These are phyloP conservation scores for Sclerotinia borealis DNA, from an alignment of 2,329 filamentous ascomycete species.

Conservation along the genomic window DNA sequence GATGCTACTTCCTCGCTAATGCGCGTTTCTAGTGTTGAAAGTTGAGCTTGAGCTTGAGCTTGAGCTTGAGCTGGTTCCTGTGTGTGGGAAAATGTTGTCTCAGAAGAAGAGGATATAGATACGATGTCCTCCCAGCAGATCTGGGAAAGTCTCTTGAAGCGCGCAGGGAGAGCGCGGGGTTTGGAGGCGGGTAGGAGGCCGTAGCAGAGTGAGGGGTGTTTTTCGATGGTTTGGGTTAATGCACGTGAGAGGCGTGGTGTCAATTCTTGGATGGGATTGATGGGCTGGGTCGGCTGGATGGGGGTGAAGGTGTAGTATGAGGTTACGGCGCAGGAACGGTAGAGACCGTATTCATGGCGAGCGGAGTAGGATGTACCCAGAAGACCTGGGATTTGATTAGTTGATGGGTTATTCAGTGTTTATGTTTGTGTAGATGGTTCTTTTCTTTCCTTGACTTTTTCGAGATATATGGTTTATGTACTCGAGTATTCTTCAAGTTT, in stretches of 20 bases:
- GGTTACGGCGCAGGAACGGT: background rate
- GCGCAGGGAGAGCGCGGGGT: background rate
- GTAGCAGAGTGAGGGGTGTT: background rate
- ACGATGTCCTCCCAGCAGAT: background rate
- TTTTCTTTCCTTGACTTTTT: background rate
- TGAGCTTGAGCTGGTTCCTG: too few species aligned
- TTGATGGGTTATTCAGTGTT: background rate
- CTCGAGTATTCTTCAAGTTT: too few species aligned
- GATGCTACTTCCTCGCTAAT: constrained; percentile 12
- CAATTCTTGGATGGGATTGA: background rate
- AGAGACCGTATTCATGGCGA: background rate
- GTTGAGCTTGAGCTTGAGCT: too few species aligned
- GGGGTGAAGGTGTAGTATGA: background rate
- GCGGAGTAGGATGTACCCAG: background rate
- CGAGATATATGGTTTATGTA: too few species aligned
- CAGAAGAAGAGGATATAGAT: background rate
- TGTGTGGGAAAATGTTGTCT: background rate
- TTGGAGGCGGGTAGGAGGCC: background rate
- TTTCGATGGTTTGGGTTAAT: background rate
- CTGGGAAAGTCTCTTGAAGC: background rate
- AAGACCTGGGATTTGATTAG: background rate
- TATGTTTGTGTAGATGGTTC: too few species aligned
- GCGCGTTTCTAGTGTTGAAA: background rate
- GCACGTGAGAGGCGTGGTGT: background rate
- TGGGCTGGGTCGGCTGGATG: background rate